Percentiles rank a stretch among this genome's conserved stretches.
phyloP scores from a whole-genome alignment of 805 yeast genomes.

The Metschnikowia gelsemii region DNA sequence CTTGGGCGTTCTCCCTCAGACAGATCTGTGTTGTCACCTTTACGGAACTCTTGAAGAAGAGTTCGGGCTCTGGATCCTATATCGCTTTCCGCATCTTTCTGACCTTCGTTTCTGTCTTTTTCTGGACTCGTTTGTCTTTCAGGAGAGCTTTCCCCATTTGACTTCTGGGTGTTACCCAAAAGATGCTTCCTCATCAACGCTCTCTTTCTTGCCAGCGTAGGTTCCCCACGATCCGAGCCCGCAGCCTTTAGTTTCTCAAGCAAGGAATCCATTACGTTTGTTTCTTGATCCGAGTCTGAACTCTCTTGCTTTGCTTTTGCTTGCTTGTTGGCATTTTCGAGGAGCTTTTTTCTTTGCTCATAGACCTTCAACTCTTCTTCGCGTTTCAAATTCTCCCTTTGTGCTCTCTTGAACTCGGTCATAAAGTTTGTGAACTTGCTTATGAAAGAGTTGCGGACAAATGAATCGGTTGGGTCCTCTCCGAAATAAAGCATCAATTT shows the following conservation, averaged over 20 bases:
- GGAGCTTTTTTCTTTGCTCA: conserved; percentile 69
- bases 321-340: conserved; percentile 47
- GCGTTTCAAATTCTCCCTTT: conserved; percentile 59
- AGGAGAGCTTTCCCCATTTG: neutral
- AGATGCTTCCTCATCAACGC: conserved; percentile 71
- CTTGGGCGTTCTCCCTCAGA: conserved; percentile 10
- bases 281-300: conserved; percentile 39
- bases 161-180: conserved; percentile 35
- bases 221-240: conserved; percentile 74
- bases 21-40: conserved; percentile 26
- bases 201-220: conserved; percentile 75
- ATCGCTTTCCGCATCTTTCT: conserved; percentile 30
- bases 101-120: conserved; percentile 3
- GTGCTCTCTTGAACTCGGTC: conserved; percentile 61
- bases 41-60: conserved; percentile 59
- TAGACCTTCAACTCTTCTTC: conserved; percentile 71
- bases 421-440: conserved; percentile 60
- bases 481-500: conserved; percentile 69
- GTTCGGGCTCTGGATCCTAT: conserved; percentile 62
- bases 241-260: conserved; percentile 85
- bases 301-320: conserved; percentile 22
- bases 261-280: conserved; percentile 76
- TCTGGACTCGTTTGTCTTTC: conserved; percentile 1
- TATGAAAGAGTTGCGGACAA: conserved; percentile 59
- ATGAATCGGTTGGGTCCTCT: conserved; percentile 58